These are phyloP conservation scores for Acacia melanoxylon DNA, from an alignment of 306 rosid genomes.

Conservation along the genomic window DNA sequence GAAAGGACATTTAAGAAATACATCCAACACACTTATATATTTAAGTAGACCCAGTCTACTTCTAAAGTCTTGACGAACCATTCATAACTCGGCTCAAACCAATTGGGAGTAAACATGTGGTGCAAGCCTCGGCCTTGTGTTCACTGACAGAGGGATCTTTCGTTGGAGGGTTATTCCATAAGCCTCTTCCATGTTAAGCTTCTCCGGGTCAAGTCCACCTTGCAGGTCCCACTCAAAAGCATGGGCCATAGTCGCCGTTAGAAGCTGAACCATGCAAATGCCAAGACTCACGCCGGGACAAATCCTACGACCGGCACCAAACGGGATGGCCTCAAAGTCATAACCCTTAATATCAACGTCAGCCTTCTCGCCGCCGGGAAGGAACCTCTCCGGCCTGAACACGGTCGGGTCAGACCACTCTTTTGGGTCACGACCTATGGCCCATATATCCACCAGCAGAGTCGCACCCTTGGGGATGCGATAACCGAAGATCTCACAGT, in stretches of 20 bases:
- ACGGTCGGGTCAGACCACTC: background rate
- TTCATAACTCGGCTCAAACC: background rate
- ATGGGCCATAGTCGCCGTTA: background rate
- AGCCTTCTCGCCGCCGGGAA: background rate
- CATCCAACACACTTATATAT: background rate
- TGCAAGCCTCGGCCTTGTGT: background rate
- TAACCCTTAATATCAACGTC: background rate
- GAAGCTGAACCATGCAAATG: background rate
- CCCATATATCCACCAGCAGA: background rate
- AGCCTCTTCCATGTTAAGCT: background rate
- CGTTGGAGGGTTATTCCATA: background rate
- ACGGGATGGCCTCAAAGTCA: background rate
- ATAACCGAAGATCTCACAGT: background rate
- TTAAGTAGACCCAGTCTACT: background rate
- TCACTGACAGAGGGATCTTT: background rate
- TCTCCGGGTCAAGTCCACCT: background rate
- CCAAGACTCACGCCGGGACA: background rate
- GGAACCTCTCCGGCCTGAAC: background rate
- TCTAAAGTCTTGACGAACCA: background rate
- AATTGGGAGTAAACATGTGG: background rate
- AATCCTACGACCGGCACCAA: background rate
- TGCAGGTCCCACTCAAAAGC: background rate
- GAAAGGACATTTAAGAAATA: background rate
- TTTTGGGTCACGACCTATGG: background rate
- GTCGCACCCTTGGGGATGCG: background rate